Evolutionary conservation across 805 yeast genomes (phyloP).

Genomic region (Torulaspora maleeae): DNA sequence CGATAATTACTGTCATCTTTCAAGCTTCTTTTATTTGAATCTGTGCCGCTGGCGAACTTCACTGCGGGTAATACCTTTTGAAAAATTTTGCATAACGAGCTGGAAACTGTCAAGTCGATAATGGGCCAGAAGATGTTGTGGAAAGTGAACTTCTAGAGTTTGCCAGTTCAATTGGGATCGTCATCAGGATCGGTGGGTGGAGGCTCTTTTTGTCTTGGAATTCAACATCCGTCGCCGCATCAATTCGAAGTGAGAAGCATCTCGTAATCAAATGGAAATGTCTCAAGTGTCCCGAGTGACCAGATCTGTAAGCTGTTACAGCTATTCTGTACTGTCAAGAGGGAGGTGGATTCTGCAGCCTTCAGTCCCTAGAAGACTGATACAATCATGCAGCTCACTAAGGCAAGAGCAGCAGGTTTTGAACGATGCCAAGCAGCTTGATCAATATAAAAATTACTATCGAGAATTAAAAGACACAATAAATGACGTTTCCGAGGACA

Average conservation of each 20-base stretch:
- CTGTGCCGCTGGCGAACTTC: background rate
- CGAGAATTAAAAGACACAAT: constrained; percentile 18
- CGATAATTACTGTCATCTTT: background rate
- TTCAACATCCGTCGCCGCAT: background rate
- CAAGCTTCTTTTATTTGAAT: background rate
- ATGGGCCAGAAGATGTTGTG: background rate
- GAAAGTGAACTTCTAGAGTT: background rate
- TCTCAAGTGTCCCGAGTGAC: constrained; percentile 11
- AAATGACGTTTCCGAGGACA: constrained; percentile 40
- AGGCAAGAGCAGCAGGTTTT: constrained; percentile 4
- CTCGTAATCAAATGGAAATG: constrained; percentile 3
- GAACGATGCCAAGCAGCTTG: constrained; percentile 16
- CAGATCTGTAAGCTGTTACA: constrained; percentile 5
- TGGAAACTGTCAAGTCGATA: background rate
- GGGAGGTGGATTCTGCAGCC: background rate
- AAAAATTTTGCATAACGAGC: background rate
- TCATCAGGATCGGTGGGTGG: background rate
- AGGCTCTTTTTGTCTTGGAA: background rate
- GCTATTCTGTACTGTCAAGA: constrained; percentile 1
- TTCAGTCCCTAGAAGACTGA: background rate
- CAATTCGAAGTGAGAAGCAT: background rate
- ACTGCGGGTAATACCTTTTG: background rate
- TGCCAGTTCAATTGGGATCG: background rate
- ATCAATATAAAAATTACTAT: constrained; percentile 27
- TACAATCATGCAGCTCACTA: background rate